A percentile compares a stretch with the other conserved stretches of the same genome.
phyloP scores from a whole-genome alignment of 257 asterid species.

The Solanum lycopersicoides region DNA sequence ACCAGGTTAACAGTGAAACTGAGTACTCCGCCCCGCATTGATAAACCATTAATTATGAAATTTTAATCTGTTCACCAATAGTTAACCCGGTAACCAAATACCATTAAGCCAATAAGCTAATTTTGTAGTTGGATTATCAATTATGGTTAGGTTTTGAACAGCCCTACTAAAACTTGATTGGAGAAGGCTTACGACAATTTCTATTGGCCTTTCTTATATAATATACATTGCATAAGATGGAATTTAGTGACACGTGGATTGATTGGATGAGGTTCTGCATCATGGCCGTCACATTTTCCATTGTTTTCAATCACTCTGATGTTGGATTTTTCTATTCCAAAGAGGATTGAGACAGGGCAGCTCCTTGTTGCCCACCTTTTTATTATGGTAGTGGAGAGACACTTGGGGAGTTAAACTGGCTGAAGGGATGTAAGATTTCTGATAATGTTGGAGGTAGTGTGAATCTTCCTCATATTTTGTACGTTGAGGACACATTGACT shows the following conservation, averaged over 20 bases:
- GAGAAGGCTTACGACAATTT: not conserved
- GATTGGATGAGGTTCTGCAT: not conserved
- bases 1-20: not conserved
- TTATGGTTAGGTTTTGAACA: not conserved
- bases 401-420: not conserved
- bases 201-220: not conserved
- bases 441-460: not conserved
- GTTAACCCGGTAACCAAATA: not conserved
- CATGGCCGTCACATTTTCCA: not conserved
- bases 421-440: not conserved
- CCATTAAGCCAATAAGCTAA: no score
- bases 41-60: not conserved
- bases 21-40: not conserved
- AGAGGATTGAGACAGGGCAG: not conserved
- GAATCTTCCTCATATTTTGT: not conserved
- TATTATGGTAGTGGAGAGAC: not conserved
- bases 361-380: not conserved
- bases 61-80: not conserved
- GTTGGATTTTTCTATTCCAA: not conserved
- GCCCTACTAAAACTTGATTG: not conserved
- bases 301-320: not conserved
- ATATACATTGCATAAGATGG: not conserved
- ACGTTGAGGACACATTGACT: not conserved
- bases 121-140: not conserved
- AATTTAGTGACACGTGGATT: not conserved